Base-by-base conservation (phyloP, 768 basidiomycete genomes). In the Chalciporus sphaerocephalus region DNA sequence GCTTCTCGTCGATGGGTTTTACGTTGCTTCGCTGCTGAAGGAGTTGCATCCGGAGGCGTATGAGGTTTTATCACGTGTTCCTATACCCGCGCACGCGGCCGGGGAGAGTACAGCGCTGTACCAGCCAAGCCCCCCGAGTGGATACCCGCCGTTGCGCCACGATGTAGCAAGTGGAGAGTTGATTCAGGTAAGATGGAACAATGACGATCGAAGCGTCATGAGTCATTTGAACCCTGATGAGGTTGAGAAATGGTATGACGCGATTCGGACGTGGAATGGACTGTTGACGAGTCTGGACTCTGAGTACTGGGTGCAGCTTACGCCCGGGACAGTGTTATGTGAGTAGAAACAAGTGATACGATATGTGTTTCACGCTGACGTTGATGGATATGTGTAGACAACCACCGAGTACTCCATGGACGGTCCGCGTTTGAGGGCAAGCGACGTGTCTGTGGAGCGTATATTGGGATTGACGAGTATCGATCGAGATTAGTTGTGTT, bases 1-100 rank as follows among this genome's bases (percentile, higher is more conserved):
- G 4, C 75, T 97, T n/a, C 83, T 98, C 34, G 92, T 97, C 12
- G 95, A 99, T 59, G 94, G 92, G 20, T 96, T 96, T 73, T 87
- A 94, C 60, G 86, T 83, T 43, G 94, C 95, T 1, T 83, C 83
- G 1, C 74, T 89, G 44, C 74, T 98, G 17, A 79, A 80, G 40
- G 76, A 82, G 42, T 71, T 83, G 18, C 71, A 92, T 56, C 91
- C 92, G 0, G 72, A 78, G 0, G 75, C 76, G 2, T 93, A 92
- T 65, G 66, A 68, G 4, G 64, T 87, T 6, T 75, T 98, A 10
- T 81, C 90, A 1, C 67, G 70, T 9, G 65, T 90, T 4, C 76
- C 77, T 0, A 73, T 95, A 18, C 83, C 90, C 0, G 79, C 89
- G 0, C 94, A 98, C 55, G 93, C 96, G 2, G 92, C 92, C 0